These are phyloP conservation scores for Aspergillus sp. DNA, from an alignment of 2,329 filamentous ascomycete genomes.

Conservation along the genomic window DNA sequence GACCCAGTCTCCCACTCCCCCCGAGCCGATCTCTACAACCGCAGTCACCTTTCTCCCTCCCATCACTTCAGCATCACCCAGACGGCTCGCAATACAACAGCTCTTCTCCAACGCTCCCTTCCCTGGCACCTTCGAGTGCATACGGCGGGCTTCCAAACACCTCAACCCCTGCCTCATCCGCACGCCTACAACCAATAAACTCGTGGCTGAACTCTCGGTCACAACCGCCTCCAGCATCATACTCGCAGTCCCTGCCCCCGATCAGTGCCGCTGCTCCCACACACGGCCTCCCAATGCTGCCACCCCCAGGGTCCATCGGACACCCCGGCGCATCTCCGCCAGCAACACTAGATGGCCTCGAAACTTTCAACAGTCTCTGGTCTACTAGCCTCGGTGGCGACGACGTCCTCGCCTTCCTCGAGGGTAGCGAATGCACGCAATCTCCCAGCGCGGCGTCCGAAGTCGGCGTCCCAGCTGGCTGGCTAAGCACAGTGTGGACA, in stretches of 20 bases:
- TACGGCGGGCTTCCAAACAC: constrained; percentile 22
- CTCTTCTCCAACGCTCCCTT: constrained; percentile 34
- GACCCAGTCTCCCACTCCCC: constrained; percentile 40
- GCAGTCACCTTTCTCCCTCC: constrained; percentile 9
- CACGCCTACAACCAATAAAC: constrained; percentile 42
- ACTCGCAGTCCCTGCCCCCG: constrained; percentile 40
- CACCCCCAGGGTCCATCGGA: constrained; percentile 33
- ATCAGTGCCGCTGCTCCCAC: constrained; percentile 33
- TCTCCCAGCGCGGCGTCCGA: constrained; percentile 29
- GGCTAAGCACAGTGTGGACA: constrained; percentile 38
- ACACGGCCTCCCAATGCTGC: constrained; percentile 35
- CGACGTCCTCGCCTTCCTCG: constrained; percentile 38
- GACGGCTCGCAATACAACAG: constrained; percentile 30
- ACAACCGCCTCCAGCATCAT: constrained; percentile 32
- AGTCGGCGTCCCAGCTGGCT: constrained; percentile 33
- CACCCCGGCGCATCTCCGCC: constrained; percentile 32
- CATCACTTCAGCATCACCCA: constrained; percentile 34
- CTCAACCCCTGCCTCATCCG: constrained; percentile 24
- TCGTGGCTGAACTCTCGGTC: constrained; percentile 36
- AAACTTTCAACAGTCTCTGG: constrained; percentile 23
- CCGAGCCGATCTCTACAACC: constrained; percentile 31
- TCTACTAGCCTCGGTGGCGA: constrained; percentile 39
- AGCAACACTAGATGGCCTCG: constrained; percentile 28
- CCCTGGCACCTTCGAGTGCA: constrained; percentile 24
- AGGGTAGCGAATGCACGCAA: constrained; percentile 35